phyloP scores from a whole-genome alignment of 1,284 basidiomycete genomes.

The Cryptococcus sp. region DNA sequence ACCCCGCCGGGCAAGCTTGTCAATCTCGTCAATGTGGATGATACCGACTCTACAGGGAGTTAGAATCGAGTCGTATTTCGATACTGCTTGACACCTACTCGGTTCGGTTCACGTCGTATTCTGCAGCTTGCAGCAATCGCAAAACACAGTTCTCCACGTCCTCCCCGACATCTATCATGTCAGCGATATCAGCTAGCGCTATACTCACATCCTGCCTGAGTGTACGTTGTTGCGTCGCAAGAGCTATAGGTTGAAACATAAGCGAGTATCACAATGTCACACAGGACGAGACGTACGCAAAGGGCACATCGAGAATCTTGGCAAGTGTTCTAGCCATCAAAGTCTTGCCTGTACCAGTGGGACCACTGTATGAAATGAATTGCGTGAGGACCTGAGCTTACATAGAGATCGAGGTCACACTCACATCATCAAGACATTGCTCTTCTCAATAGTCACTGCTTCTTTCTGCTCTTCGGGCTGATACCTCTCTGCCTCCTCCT shows the following conservation, averaged over 20 bases:
- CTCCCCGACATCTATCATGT: slow-evolving; percentile 77
- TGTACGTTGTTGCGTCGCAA: slow-evolving; percentile 55
- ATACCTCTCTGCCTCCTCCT: not conserved
- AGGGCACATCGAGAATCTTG: slow-evolving; percentile 83
- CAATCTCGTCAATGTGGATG: slow-evolving; percentile 93
- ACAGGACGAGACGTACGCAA: slow-evolving; percentile 65
- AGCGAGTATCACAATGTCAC: slow-evolving; percentile 58
- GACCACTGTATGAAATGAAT: slow-evolving; percentile 33
- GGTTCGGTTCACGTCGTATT: slow-evolving; percentile 74
- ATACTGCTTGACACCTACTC: slow-evolving; percentile 36
- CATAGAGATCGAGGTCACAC: slow-evolving; percentile 27
- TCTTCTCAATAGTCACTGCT: slow-evolving; percentile 73
- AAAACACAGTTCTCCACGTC: slow-evolving; percentile 89
- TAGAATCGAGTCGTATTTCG: slow-evolving; percentile 55
- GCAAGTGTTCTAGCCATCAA: slow-evolving; percentile 81
- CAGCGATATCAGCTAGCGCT: slow-evolving; percentile 12
- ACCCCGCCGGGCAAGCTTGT: slow-evolving; percentile 79
- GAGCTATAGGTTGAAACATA: slow-evolving; percentile 25
- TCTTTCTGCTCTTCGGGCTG: slow-evolving; percentile 14
- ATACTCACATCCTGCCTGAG: slow-evolving; percentile 54
- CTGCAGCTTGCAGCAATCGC: slow-evolving; percentile 78
- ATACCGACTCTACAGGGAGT: slow-evolving; percentile 74
- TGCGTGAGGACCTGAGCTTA: slow-evolving; percentile 8
- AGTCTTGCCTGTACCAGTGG: slow-evolving; percentile 71
- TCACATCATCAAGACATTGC: slow-evolving; percentile 85